phyloP scores from a whole-genome alignment of 192 early-diverging fungal species.

The Powellomyces hirtus region DNA sequence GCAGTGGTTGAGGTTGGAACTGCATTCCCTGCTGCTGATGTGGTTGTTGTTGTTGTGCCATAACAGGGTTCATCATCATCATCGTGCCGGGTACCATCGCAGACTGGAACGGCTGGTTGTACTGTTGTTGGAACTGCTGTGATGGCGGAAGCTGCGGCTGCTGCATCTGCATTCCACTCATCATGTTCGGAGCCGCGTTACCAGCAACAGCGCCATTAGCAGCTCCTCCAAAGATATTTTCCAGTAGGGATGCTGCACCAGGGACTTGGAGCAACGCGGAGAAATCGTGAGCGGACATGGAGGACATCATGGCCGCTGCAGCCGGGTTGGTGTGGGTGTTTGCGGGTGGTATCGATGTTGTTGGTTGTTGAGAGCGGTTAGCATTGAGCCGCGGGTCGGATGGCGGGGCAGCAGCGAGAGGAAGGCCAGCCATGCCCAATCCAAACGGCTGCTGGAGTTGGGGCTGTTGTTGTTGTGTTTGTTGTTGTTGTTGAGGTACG shows the following conservation, averaged over 20 bases:
- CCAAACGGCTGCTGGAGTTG: not conserved
- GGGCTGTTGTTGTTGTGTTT: too few relatives aligned
- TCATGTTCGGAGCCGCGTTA: not conserved
- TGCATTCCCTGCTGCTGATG: constrained; percentile 3
- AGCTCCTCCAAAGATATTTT: not conserved
- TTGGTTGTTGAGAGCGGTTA: too few relatives aligned
- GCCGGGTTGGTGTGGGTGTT: not conserved
- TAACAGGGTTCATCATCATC: not conserved
- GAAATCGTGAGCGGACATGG: not conserved
- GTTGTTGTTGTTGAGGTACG: too few relatives aligned
- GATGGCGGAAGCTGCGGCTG: not conserved
- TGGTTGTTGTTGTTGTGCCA: not conserved
- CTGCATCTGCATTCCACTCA: not conserved
- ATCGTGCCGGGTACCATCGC: not conserved
- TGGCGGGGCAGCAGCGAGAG: not conserved
- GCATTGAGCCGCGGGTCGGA: not conserved
- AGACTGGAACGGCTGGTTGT: not conserved
- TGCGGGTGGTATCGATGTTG: too few relatives aligned
- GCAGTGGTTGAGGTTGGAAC: not conserved
- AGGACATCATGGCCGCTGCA: not conserved
- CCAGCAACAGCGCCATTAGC: not conserved
- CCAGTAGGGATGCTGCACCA: not conserved
- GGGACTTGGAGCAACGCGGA: constrained; percentile 3
- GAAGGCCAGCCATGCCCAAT: not conserved
- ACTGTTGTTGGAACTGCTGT: too few relatives aligned